Conservation (phyloP, 2,329 filamentous ascomycete genomes). For the Alternaria atra region DNA sequence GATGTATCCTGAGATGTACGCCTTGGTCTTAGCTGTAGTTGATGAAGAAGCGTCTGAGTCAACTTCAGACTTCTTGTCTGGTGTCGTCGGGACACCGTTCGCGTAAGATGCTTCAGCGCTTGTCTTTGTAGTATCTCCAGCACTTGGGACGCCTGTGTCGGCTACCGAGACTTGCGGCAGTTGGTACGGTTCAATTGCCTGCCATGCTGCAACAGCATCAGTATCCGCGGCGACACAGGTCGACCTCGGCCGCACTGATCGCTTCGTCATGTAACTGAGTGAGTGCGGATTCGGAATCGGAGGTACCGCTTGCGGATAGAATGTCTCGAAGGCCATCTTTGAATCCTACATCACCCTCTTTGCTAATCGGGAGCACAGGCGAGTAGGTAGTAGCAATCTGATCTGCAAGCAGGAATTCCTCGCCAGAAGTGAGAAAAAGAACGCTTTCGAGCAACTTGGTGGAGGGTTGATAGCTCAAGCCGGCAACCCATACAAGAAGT, state of each 20-base stretch:
- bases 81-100: background rate
- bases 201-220: conserved; percentile 6
- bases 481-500: conserved; percentile 25
- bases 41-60: background rate
- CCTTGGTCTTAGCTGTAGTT: background rate
- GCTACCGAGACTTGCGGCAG: too few species aligned
- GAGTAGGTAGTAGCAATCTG: conserved; percentile 15
- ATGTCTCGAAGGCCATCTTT: background rate
- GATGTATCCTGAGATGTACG: background rate
- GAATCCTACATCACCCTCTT: conserved; percentile 9
- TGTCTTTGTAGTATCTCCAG: background rate
- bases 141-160: fast-evolving
- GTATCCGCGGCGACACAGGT: background rate
- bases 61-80: background rate
- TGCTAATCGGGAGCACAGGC: conserved; percentile 10
- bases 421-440: conserved; percentile 12
- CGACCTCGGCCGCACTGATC: background rate
- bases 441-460: conserved; percentile 21
- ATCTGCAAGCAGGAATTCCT: conserved; percentile 12
- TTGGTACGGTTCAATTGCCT: background rate
- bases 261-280: background rate
- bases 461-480: background rate
- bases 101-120: background rate
- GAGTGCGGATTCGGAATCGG: background rate
- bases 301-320: background rate